Evolutionary conservation across 2,329 filamentous ascomycete species (phyloP).

Genomic region (Monilinia fructigena): DNA sequence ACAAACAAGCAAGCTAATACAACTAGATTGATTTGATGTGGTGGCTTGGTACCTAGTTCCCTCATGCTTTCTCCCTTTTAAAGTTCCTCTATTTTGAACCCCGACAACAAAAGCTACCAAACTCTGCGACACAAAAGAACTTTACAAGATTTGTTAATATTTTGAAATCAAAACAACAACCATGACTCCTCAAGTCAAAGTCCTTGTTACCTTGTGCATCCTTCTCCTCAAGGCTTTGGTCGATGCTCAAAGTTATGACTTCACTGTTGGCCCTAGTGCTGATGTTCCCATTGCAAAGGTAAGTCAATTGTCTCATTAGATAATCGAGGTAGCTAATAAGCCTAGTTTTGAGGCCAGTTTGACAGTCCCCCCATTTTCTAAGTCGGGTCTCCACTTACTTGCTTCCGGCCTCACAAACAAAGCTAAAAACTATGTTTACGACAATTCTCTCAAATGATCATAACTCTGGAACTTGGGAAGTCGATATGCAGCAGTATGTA

Average conservation of each 20-base stretch:
- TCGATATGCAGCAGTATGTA: neutral
- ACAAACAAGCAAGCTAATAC: neutral
- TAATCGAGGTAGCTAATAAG: neutral
- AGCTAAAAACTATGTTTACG: slow-evolving; percentile 26
- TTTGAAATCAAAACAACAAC: neutral
- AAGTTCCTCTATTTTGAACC: neutral
- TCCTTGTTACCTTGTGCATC: neutral
- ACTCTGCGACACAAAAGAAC: neutral
- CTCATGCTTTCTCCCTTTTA: neutral
- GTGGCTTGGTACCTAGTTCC: neutral
- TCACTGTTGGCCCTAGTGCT: neutral
- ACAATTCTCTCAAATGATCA: slow-evolving; percentile 31
- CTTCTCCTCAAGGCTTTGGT: neutral
- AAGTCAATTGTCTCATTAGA: neutral
- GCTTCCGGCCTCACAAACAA: slow-evolving; percentile 31
- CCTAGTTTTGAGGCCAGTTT: slow-evolving; percentile 30
- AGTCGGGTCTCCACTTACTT: slow-evolving; percentile 25
- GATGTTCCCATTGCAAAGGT: slow-evolving; percentile 1
- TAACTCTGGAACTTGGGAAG: slow-evolving; percentile 27
- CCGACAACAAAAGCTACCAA: neutral
- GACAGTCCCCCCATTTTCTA: slow-evolving; percentile 28
- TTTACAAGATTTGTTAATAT: neutral
- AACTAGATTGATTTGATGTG: neutral
- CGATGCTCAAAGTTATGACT: neutral
- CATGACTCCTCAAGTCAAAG: neutral